Evolutionary conservation across 345 rosid species (phyloP).

Genomic region (Salix suchowensis): DNA sequence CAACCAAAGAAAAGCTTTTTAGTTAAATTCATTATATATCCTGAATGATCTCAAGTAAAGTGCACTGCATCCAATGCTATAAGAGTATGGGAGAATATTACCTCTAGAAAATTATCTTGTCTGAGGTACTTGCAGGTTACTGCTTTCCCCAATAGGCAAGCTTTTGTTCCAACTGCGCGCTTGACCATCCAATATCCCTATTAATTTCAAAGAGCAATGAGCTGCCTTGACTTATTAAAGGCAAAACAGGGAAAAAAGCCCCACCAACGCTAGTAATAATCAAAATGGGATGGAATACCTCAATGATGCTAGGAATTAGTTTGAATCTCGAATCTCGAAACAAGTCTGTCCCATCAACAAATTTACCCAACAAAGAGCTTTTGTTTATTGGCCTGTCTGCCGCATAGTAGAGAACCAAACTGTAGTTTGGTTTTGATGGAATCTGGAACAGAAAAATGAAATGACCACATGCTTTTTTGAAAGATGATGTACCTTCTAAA

Average conservation of each 20-base stretch:
- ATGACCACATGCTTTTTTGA: background rate
- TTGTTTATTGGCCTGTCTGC: slow-evolving; percentile 76
- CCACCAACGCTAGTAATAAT: background rate
- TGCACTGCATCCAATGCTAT: background rate
- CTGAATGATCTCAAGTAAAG: background rate
- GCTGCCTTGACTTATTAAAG: background rate
- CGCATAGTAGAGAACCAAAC: slow-evolving; percentile 84
- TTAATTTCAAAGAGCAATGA: slow-evolving; percentile 7
- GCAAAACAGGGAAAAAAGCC: slow-evolving; percentile 1
- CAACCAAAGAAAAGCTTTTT: background rate
- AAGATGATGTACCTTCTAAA: slow-evolving; percentile 1
- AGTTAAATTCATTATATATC: background rate
- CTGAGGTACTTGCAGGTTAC: slow-evolving; percentile 92
- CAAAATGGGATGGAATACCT: slow-evolving; percentile 42
- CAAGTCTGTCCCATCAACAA: slow-evolving; percentile 72
- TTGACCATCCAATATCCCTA: slow-evolving; percentile 99
- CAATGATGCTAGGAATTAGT: slow-evolving; percentile 85
- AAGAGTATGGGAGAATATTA: slow-evolving; percentile 17
- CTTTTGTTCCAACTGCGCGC: slow-evolving; percentile 98
- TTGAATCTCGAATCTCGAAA: slow-evolving; percentile 90
- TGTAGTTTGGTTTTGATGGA: slow-evolving; percentile 91
- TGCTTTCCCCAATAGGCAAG: slow-evolving; percentile 94
- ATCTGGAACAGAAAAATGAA: slow-evolving; percentile 41
- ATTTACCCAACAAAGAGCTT: slow-evolving; percentile 71
- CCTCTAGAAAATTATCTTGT: slow-evolving; percentile 91